Percentiles rank a stretch among this genome's conserved stretches.
phyloP scores from a whole-genome alignment of 2,329 filamentous ascomycete species.

The Cryphonectria carpinicola region DNA sequence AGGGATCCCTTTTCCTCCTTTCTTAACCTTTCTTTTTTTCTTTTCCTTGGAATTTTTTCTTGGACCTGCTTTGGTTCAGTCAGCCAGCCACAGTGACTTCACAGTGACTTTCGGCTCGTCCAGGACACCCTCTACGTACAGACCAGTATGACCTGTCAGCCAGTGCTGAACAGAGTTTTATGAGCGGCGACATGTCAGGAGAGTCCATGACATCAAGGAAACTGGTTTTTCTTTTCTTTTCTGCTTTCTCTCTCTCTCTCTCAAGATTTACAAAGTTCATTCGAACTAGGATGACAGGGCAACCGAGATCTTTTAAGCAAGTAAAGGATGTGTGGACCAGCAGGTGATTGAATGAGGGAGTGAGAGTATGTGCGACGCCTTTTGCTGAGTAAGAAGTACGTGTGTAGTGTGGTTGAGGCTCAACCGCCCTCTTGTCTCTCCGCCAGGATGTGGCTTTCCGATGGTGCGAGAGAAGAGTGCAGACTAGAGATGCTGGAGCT shows the following conservation, averaged over 20 bases:
- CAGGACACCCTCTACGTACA: not conserved
- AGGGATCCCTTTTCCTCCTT: not conserved
- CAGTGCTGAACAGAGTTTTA: constrained; percentile 3
- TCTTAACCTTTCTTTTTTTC: not conserved
- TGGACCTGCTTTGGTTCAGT: not conserved
- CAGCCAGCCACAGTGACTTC: not conserved
- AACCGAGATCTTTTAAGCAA: not conserved
- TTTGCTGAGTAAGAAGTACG: not conserved
- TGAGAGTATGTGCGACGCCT: too few species aligned
- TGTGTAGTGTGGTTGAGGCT: not conserved
- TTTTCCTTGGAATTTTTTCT: not conserved
- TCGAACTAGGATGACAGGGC: too few species aligned
- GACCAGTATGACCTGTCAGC: not conserved
- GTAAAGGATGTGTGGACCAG: not conserved
- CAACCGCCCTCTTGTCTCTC: not conserved
- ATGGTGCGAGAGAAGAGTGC: too few species aligned
- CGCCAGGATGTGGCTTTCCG: not conserved
- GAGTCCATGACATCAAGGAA: not conserved
- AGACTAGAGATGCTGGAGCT: not conserved
- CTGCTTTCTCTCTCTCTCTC: not conserved
- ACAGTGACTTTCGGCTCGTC: not conserved
- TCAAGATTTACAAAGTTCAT: not conserved
- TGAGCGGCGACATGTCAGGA: not conserved
- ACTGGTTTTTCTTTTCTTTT: not conserved
- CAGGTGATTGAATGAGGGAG: not conserved